phyloP scores from a whole-genome alignment of 2,329 filamentous ascomycete species.

The Botrytis pseudocinerea region DNA sequence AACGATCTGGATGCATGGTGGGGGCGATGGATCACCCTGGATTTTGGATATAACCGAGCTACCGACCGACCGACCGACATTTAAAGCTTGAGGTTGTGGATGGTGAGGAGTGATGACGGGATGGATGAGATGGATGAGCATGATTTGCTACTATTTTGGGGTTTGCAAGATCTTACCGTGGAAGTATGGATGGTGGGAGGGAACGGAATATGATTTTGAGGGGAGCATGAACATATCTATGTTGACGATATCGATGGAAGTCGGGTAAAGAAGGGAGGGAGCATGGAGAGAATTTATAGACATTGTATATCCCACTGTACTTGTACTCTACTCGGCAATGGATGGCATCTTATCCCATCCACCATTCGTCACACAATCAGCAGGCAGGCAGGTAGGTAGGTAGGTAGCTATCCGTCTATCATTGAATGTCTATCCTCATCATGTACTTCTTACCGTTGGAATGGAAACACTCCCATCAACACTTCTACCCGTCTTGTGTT shows the following conservation, averaged over 20 bases:
- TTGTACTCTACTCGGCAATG: background rate
- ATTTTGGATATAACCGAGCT: background rate
- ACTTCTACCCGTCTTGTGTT: too few relatives aligned
- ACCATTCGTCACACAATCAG: background rate
- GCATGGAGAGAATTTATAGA: background rate
- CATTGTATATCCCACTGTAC: background rate
- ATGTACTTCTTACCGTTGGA: background rate
- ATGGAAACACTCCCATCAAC: background rate
- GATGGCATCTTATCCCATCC: background rate
- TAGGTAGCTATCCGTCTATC: background rate
- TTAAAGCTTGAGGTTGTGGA: too few relatives aligned
- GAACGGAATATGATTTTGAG: background rate
- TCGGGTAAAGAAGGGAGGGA: background rate
- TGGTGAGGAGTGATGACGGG: too few relatives aligned
- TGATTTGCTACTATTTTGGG: background rate
- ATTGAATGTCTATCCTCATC: background rate
- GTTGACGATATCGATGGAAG: background rate
- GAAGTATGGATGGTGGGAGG: background rate
- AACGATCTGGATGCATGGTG: constrained; percentile 9
- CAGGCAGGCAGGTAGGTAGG: background rate
- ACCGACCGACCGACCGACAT: background rate
- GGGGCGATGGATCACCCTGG: background rate
- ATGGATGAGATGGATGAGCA: too few relatives aligned
- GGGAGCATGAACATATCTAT: background rate
- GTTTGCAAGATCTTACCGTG: background rate